Conservation (phyloP, 441 rosid genomes). For the Kokia cookei region DNA sequence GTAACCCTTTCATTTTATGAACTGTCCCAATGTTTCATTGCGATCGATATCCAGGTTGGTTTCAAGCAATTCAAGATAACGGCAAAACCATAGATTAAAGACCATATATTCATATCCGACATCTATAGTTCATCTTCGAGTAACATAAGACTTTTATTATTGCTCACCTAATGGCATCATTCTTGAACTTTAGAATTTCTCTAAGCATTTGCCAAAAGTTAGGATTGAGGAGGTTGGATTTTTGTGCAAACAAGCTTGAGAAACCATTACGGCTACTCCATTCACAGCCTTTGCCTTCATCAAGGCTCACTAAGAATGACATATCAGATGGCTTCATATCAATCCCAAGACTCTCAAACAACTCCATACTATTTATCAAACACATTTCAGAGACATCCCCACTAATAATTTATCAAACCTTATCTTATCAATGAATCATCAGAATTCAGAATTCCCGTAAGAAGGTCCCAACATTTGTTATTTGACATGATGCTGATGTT, state of each 20-base stretch:
- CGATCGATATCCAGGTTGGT: conserved; percentile 53
- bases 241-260: conserved; percentile 74
- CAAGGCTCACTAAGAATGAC: conserved; percentile 87
- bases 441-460: too few species aligned
- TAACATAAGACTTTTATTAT: neutral
- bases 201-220: conserved; percentile 81
- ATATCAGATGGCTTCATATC: conserved; percentile 79
- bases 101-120: neutral
- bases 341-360: conserved; percentile 73
- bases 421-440: too few species aligned
- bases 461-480: too few species aligned
- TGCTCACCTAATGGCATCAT: conserved; percentile 46
- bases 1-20: conserved; percentile 56
- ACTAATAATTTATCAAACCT: too few species aligned
- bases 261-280: conserved; percentile 91
- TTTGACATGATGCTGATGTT: too few species aligned
- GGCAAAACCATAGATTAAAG: conserved; percentile 6
- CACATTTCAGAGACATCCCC: neutral
- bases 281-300: conserved; percentile 66
- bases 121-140: neutral
- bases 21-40: conserved; percentile 63
- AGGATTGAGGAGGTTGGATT: conserved; percentile 53
- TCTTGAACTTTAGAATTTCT: conserved; percentile 67
- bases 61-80: conserved; percentile 63
- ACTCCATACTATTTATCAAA: conserved; percentile 54